Evolutionary conservation across 345 rosid genomes (phyloP).

Genomic region (Eucalyptus cladocalyx): DNA sequence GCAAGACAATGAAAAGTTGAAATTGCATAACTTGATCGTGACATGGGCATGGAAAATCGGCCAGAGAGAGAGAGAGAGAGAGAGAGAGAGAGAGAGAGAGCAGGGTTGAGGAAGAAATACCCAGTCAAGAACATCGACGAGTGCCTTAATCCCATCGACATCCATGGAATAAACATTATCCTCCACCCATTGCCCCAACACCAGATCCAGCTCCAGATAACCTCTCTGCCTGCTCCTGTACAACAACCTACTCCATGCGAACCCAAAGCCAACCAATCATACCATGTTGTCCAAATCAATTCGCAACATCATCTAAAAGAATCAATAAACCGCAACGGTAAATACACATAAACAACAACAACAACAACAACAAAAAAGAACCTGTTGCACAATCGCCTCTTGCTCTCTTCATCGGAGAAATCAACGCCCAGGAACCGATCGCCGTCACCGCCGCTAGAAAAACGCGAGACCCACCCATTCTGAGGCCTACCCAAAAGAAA

Average conservation of each 20-base stretch:
- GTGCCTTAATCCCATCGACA: slow-evolving; percentile 53
- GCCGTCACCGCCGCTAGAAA: slow-evolving; percentile 3
- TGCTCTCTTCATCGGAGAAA: slow-evolving; percentile 66
- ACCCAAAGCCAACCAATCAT: neutral
- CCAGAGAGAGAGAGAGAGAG: neutral
- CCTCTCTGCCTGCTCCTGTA: slow-evolving; percentile 98
- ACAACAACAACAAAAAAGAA: neutral
- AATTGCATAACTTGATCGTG: neutral
- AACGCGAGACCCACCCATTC: slow-evolving; percentile 22
- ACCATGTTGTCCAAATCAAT: neutral
- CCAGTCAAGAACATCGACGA: slow-evolving; percentile 72
- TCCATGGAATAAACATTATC: slow-evolving; percentile 70
- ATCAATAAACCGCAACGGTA: neutral
- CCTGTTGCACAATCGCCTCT: slow-evolving; percentile 73
- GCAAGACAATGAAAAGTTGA: neutral
- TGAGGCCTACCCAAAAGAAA: slow-evolving; percentile 23
- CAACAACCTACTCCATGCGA: slow-evolving; percentile 31
- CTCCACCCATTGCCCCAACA: slow-evolving; percentile 91
- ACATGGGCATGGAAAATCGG: neutral
- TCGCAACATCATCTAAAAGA: neutral
- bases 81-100: neutral
- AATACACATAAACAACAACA: neutral
- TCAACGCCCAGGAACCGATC: slow-evolving; percentile 28
- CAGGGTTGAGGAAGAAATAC: slow-evolving; percentile 14
- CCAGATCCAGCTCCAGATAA: slow-evolving; percentile 82